Percentiles rank a stretch among this genome's conserved stretches.
These are phyloP conservation scores for Leptomonas seymouri DNA, from an alignment of 208 protist genomes.

Conservation along the genomic window DNA sequence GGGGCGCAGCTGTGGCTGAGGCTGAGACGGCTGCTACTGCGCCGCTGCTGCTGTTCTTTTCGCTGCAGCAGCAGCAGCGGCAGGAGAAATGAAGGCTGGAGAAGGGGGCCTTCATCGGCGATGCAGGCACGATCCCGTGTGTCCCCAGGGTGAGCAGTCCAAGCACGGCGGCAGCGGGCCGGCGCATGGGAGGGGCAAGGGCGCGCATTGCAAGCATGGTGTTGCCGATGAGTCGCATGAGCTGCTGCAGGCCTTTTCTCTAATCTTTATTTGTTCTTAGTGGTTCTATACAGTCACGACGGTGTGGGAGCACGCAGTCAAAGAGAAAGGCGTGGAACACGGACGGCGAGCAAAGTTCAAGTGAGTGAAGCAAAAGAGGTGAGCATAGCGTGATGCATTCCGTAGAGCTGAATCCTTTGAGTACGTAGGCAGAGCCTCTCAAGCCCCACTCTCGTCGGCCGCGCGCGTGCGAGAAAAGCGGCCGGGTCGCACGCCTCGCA, in stretches of 20 bases:
- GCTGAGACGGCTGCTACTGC: background rate
- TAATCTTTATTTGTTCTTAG: background rate
- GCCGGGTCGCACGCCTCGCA: no score
- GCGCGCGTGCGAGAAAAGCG: no score
- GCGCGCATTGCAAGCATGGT: slow-evolving; percentile 13
- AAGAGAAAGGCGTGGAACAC: background rate
- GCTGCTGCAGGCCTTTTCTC: no score
- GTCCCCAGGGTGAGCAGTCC: background rate
- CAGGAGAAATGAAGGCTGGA: background rate
- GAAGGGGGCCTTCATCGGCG: background rate
- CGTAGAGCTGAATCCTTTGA: no score
- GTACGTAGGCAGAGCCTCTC: no score
- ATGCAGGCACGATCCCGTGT: background rate
- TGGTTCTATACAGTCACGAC: background rate
- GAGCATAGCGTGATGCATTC: no score
- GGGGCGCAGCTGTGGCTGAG: no score
- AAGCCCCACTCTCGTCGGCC: no score
- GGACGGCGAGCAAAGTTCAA: background rate
- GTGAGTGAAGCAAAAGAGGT: background rate
- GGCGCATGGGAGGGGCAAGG: background rate
- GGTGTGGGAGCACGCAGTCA: background rate
- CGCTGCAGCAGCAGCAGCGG: background rate
- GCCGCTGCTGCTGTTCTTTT: background rate
- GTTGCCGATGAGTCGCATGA: background rate
- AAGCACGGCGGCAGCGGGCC: background rate